Percentiles rank a stretch among this genome's conserved stretches.
Evolutionary conservation across 2,329 filamentous ascomycete species (phyloP).

Genomic region (Pseudocercospora fijiensis): DNA sequence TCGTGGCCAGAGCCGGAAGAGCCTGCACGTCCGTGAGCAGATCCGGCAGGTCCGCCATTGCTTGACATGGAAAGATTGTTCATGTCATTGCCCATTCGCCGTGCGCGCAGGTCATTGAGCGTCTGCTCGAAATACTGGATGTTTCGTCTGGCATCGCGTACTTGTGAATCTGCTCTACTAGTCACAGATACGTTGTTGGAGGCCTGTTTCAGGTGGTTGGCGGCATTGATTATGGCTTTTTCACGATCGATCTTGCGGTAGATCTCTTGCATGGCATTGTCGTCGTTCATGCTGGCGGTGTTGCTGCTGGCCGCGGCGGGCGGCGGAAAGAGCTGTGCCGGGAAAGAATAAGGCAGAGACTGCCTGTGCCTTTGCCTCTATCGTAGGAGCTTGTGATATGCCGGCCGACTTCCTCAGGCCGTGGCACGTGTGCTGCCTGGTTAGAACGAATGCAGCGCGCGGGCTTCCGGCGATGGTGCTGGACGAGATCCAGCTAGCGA

Average conservation of each 20-base stretch:
- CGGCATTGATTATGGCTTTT: conserved; percentile 89
- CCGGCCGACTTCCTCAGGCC: conserved; percentile 12
- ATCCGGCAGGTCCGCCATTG: conserved; percentile 41
- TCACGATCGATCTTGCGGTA: conserved; percentile 97
- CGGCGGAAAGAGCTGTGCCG: conserved; percentile 11
- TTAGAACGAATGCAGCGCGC: not conserved
- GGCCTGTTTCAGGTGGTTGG: conserved; percentile 91
- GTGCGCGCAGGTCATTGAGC: conserved; percentile 82
- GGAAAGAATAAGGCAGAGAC: conserved; percentile 2
- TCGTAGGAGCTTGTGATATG: conserved; percentile 4
- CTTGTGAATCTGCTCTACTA: conserved; percentile 86
- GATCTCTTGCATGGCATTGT: conserved; percentile 72
- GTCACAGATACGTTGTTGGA: conserved; percentile 91
- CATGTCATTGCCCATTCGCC: conserved; percentile 67
- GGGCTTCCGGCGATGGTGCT: conserved; percentile 7
- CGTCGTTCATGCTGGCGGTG: conserved; percentile 56
- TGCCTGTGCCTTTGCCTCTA: conserved; percentile 5
- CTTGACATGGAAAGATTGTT: conserved; percentile 65
- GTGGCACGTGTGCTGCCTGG: conserved; percentile 15
- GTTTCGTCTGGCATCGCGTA: conserved; percentile 88
- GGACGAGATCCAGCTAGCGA: conserved; percentile 5
- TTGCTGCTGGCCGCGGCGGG: conserved; percentile 18
- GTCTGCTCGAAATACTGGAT: conserved; percentile 94
- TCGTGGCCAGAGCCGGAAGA: conserved; percentile 53
- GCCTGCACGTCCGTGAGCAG: conserved; percentile 37